A percentile compares a stretch with the other conserved stretches of the same genome.
Conservation (phyloP, 1,284 basidiomycete species). For the Papiliotrema nemorosa region DNA sequence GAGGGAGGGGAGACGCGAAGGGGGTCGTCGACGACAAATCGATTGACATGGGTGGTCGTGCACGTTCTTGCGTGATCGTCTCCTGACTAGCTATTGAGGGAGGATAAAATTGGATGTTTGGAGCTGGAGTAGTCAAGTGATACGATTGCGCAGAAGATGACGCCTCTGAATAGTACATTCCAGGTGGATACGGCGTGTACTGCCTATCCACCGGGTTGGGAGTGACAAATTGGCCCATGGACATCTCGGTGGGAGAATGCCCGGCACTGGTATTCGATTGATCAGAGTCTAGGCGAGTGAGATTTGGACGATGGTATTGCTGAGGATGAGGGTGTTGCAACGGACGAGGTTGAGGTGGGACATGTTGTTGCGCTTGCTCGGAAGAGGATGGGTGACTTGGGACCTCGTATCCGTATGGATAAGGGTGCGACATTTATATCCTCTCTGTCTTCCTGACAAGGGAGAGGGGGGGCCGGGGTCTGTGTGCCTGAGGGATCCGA, state of each 20-base stretch:
- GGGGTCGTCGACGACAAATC: neutral
- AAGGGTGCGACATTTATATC: neutral
- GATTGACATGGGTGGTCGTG: neutral
- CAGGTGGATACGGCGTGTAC: neutral
- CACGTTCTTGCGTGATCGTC: neutral
- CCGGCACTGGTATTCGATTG: neutral
- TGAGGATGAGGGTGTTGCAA: no score
- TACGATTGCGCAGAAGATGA: neutral
- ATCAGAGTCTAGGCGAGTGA: neutral
- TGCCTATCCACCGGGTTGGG: neutral
- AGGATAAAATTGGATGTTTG: neutral
- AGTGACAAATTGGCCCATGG: neutral
- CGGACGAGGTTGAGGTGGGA: no score
- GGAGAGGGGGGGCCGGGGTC: no score
- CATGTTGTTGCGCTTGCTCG: neutral
- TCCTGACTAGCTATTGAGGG: neutral
- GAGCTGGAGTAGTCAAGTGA: neutral
- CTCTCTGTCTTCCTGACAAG: no score
- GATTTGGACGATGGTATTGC: neutral
- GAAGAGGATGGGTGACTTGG: neutral
- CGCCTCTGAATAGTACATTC: neutral
- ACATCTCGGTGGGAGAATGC: neutral
- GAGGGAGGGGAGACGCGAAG: neutral
- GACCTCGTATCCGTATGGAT: neutral
- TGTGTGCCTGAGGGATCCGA: no score